phyloP scores from a whole-genome alignment of 495 filamentous ascomycete genomes.

The Lepraria neglecta region DNA sequence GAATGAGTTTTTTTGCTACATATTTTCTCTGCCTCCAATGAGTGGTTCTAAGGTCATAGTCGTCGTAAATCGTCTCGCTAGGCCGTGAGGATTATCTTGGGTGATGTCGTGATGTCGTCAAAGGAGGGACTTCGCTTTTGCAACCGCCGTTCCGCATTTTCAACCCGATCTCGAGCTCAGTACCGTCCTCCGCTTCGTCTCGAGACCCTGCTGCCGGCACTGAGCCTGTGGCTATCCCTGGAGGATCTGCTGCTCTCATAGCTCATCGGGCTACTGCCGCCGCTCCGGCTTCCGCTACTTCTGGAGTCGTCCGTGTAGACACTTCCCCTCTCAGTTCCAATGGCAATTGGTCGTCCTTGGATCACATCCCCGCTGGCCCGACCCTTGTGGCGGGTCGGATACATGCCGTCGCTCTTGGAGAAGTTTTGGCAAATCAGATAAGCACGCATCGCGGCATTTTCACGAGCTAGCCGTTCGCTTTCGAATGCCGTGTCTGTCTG shows the following conservation, averaged over 20 bases:
- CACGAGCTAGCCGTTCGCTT: constrained; percentile 74
- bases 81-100: background rate
- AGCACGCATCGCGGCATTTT: constrained; percentile 92
- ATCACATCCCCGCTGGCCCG: constrained; percentile 53
- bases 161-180: background rate
- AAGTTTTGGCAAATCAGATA: constrained; percentile 99
- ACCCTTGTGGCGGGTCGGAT: constrained; percentile 62
- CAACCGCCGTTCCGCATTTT: background rate
- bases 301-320: constrained; percentile 41
- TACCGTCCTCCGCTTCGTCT: constrained; percentile 23
- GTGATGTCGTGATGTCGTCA: constrained; percentile 7
- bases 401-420: constrained; percentile 95
- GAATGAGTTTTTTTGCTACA: constrained; percentile 3
- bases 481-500: constrained; percentile 81
- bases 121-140: background rate
- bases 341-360: constrained; percentile 77
- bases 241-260: constrained; percentile 34
- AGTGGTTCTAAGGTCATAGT: constrained; percentile 17
- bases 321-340: constrained; percentile 53
- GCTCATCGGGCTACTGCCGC: constrained; percentile 52
- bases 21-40: constrained; percentile 10
- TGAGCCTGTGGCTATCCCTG: constrained; percentile 15
- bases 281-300: constrained; percentile 48
- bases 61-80: constrained; percentile 20
- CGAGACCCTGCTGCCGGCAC: constrained; percentile 17